phyloP scores from a whole-genome alignment of 495 filamentous ascomycete genomes.

The Xylaria venustula region DNA sequence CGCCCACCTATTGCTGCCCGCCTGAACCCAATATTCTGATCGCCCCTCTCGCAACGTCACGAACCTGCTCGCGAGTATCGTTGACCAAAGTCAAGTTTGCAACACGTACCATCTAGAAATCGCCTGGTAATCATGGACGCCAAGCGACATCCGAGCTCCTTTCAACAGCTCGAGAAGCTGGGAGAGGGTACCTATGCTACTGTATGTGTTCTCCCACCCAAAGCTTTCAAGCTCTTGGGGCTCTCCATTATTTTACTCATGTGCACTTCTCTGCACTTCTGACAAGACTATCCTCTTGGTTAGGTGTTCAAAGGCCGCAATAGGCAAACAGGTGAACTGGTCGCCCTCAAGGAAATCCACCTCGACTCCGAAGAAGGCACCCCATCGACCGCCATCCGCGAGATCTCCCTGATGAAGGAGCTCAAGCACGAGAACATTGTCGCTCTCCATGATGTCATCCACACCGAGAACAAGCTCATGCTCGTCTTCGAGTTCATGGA shows the following conservation, averaged over 20 bases:
- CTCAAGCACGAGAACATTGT: slow-evolving; percentile 98
- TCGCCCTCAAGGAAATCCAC: slow-evolving; percentile 98
- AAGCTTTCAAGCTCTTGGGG: not conserved
- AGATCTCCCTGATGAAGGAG: slow-evolving; percentile 99
- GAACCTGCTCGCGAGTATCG: no score
- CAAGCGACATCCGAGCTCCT: slow-evolving; percentile 86
- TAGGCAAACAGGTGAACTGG: slow-evolving; percentile 90
- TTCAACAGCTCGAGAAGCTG: slow-evolving; percentile 98
- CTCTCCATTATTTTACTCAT: not conserved
- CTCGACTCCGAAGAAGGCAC: slow-evolving; percentile 98
- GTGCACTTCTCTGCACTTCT: not conserved
- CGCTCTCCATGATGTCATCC: slow-evolving; percentile 96
- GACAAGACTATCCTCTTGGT: no score
- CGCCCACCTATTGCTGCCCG: no score
- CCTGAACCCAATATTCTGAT: not conserved
- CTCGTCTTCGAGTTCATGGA: slow-evolving; percentile 99
- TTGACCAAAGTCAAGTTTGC: no score
- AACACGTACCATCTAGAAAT: slow-evolving; percentile 12
- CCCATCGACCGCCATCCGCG: slow-evolving; percentile 95
- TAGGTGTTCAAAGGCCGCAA: slow-evolving; percentile 99
- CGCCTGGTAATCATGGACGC: slow-evolving; percentile 66
- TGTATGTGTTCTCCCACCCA: slow-evolving; percentile 52
- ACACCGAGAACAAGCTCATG: slow-evolving; percentile 99
- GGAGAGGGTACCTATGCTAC: slow-evolving; percentile 99
- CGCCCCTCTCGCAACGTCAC: no score